A percentile compares a stretch with the other conserved stretches of the same genome.
Evolutionary conservation across 352 stramenopile species (phyloP).

Genomic region (Thalassiosira tumida): DNA sequence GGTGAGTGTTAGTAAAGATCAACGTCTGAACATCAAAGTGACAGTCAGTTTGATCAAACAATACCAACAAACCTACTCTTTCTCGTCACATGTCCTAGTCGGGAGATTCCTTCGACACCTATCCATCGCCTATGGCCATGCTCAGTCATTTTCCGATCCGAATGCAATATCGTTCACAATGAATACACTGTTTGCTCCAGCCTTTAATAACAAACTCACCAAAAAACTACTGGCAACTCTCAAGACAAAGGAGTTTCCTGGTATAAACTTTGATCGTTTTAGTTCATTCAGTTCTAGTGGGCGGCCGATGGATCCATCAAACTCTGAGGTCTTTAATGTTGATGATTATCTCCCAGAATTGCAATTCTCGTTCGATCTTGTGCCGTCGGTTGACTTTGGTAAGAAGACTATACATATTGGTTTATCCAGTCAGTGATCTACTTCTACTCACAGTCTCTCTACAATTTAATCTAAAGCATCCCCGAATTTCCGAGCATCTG

Average conservation of each 20-base stretch:
- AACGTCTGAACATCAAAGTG: no score
- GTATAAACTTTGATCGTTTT: conserved; percentile 47
- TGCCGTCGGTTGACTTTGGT: conserved; percentile 42
- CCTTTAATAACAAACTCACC: conserved; percentile 23
- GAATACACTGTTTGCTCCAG: conserved; percentile 45
- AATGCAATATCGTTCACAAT: conserved; percentile 26
- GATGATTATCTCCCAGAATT: conserved; percentile 64
- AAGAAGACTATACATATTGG: no score
- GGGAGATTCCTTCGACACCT: conserved; percentile 54
- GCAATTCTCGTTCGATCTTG: conserved; percentile 43
- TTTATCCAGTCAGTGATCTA: conserved; percentile 9
- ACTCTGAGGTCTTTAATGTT: conserved; percentile 48
- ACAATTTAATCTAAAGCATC: conserved; percentile 12
- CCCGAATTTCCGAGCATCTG: conserved; percentile 4
- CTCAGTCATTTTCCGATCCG: conserved; percentile 45
- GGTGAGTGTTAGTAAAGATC: background rate
- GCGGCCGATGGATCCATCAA: conserved; percentile 46
- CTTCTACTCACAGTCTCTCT: no score
- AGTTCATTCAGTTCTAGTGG: background rate
- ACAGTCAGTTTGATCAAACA: no score
- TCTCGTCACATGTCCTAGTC: no score
- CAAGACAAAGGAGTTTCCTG: background rate
- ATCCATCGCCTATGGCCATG: conserved; percentile 55
- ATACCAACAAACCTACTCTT: no score
- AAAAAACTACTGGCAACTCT: conserved; percentile 27